A percentile compares a stretch with the other conserved stretches of the same genome.
Conservation (phyloP, 2,329 filamentous ascomycete species). For the Elsinoe necatrix region DNA sequence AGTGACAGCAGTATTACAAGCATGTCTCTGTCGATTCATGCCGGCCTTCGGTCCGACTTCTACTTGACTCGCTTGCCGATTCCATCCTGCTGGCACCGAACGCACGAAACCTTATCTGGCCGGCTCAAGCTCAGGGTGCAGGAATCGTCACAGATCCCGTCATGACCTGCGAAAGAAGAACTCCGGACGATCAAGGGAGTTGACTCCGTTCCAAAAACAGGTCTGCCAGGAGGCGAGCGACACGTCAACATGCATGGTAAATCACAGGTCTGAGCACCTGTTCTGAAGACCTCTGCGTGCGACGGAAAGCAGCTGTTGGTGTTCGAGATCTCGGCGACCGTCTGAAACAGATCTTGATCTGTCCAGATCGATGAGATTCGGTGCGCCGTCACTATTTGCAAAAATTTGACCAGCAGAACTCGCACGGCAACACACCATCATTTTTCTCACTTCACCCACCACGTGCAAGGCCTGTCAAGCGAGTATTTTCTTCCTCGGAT, state of each 20-base stretch:
- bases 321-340: constrained; percentile 2
- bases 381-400: not conserved
- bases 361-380: constrained; percentile 5
- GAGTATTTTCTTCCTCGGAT: not conserved
- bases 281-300: not conserved
- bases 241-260: constrained; percentile 58
- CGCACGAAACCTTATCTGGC: not conserved
- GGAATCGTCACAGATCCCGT: not conserved
- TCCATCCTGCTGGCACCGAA: not conserved
- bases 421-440: not conserved
- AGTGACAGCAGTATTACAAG: not conserved
- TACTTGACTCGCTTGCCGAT: not conserved
- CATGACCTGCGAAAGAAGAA: not conserved
- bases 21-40: not conserved
- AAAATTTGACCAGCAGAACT: not conserved
- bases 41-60: not conserved
- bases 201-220: not conserved
- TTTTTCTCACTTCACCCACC: not conserved
- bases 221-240: constrained; percentile 57
- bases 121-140: not conserved
- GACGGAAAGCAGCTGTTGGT: not conserved
- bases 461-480: not conserved
- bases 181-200: not conserved
- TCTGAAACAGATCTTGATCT: not conserved
- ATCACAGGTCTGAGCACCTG: not conserved